A percentile compares a stretch with the other conserved stretches of the same genome.
Conservation (phyloP, 768 basidiomycete genomes). For the Leccinum fibrillosum region DNA sequence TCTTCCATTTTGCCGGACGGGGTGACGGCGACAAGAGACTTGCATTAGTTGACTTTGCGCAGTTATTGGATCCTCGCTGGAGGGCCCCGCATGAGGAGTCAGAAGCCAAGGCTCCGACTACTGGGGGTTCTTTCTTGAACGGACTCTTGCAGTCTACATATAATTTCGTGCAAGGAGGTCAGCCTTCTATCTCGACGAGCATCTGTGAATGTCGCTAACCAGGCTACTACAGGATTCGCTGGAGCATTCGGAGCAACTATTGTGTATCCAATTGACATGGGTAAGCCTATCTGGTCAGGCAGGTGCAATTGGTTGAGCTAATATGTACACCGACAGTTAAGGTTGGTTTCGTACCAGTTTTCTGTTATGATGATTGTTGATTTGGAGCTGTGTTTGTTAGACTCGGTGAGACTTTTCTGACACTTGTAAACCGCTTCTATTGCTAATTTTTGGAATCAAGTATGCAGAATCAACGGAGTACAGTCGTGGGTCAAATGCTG, state of each 20-base stretch:
- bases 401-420: conserved; percentile 47
- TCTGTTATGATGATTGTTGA: conserved; percentile 6
- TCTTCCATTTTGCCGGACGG: conserved; percentile 95
- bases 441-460: conserved; percentile 35
- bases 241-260: conserved; percentile 96
- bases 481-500: conserved; percentile 92
- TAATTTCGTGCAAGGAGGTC: conserved; percentile 85
- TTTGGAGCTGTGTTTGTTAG: conserved; percentile 30
- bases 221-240: conserved; percentile 61
- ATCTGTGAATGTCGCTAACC: conserved; percentile 11
- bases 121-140: conserved; percentile 46
- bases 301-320: conserved; percentile 4
- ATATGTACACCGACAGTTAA: conserved; percentile 50
- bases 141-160: conserved; percentile 70
- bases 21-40: conserved; percentile 69
- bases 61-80: conserved; percentile 90
- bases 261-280: conserved; percentile 95
- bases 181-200: conserved; percentile 9
- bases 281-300: conserved; percentile 37
- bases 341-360: conserved; percentile 40
- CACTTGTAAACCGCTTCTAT: not conserved
- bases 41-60: conserved; percentile 86
- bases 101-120: conserved; percentile 31
- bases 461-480: conserved; percentile 97
- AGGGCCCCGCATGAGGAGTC: conserved; percentile 59